These are phyloP conservation scores for Maudiozyma barnettii DNA, from an alignment of 805 yeast genomes.

Conservation along the genomic window DNA sequence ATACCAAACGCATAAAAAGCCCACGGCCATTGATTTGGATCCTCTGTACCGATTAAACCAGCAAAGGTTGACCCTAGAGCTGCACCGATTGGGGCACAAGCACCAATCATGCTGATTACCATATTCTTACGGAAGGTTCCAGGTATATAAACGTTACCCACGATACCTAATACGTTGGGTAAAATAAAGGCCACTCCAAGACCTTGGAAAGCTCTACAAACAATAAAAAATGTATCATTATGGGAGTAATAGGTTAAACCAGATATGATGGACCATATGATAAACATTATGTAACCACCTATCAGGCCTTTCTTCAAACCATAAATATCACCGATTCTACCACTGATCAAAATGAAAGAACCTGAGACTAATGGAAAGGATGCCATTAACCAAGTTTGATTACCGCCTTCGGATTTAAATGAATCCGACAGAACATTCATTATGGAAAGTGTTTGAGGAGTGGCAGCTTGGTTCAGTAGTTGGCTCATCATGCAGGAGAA, in stretches of 20 bases:
- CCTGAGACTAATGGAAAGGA: constrained; percentile 64
- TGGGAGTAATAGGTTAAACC: constrained; percentile 48
- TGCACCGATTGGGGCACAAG: constrained; percentile 55
- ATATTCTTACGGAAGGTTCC: constrained; percentile 39
- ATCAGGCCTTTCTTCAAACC: constrained; percentile 51
- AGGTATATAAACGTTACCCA: constrained; percentile 37
- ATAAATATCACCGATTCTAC: constrained; percentile 62
- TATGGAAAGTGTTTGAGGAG: constrained; percentile 32
- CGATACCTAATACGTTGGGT: constrained; percentile 52
- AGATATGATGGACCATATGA: constrained; percentile 49
- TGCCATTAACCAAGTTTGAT: constrained; percentile 58
- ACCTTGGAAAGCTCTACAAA: constrained; percentile 54
- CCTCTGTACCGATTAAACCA: constrained; percentile 31
- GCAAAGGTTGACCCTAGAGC: constrained; percentile 43
- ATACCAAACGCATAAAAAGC: constrained; percentile 23
- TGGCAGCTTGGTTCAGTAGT: constrained; percentile 33
- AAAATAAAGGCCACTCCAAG: constrained; percentile 48
- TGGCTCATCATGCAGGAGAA: constrained; percentile 30
- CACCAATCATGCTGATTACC: constrained; percentile 47
- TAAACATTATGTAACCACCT: constrained; percentile 46
- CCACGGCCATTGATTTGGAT: constrained; percentile 22
- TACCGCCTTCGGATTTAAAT: constrained; percentile 27
- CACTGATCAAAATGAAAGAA: constrained; percentile 59
- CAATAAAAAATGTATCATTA: constrained; percentile 40
- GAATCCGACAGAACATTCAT: constrained; percentile 28